A percentile compares a stretch with the other conserved stretches of the same genome.
Evolutionary conservation across 257 asterid genomes (phyloP).

Genomic region (Ballota nigra): DNA sequence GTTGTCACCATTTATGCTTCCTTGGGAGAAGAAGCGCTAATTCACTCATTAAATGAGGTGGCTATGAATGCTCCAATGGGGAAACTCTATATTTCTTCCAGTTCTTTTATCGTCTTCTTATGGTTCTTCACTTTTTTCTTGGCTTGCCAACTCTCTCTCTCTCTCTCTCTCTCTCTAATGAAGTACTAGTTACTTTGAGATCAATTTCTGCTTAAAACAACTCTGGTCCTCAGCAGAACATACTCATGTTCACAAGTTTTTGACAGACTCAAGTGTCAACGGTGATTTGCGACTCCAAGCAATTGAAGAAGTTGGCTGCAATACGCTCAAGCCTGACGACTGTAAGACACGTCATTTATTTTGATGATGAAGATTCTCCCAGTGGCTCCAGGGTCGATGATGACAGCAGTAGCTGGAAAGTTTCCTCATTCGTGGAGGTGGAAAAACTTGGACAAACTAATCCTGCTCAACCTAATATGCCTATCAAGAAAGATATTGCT

Average conservation of each 20-base stretch:
- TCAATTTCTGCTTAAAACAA: slow-evolving; percentile 14
- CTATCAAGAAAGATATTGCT: slow-evolving; percentile 77
- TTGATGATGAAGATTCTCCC: slow-evolving; percentile 58
- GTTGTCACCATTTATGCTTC: slow-evolving; percentile 89
- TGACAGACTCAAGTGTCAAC: slow-evolving; percentile 88
- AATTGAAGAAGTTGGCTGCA: slow-evolving; percentile 67
- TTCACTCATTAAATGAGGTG: slow-evolving; percentile 90
- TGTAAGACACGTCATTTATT: slow-evolving; percentile 55
- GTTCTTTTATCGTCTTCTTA: not conserved
- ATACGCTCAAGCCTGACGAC: slow-evolving; percentile 60
- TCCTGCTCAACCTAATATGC: slow-evolving; percentile 56
- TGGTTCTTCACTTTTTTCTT: not conserved
- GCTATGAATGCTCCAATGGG: slow-evolving; percentile 8
- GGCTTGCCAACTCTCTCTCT: not conserved
- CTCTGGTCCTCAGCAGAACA: slow-evolving; percentile 3
- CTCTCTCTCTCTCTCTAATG: not conserved
- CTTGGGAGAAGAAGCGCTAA: slow-evolving; percentile 83
- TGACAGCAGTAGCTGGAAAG: slow-evolving; percentile 47
- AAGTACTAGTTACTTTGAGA: not conserved
- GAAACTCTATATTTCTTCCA: slow-evolving; percentile 7
- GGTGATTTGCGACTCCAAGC: slow-evolving; percentile 75
- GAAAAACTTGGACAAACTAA: slow-evolving; percentile 67
- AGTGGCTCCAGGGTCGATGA: slow-evolving; percentile 33
- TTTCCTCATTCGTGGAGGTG: slow-evolving; percentile 65
- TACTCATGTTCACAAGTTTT: slow-evolving; percentile 24